Base-by-base conservation (phyloP, 176 grass and related monocot species). In the Oryza nivara region DNA sequence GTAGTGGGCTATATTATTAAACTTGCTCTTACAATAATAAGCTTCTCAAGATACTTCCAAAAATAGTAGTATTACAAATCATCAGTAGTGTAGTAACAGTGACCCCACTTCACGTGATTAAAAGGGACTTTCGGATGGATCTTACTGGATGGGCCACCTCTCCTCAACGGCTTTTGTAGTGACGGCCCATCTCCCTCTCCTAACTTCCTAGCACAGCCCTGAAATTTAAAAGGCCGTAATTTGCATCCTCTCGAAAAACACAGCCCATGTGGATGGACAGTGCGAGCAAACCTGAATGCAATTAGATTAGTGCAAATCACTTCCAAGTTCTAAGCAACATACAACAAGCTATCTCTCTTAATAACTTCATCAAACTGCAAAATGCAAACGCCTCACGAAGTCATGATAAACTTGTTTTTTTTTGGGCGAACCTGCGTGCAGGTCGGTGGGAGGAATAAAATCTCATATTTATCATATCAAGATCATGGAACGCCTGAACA, bases 391-490 rank as follows among this genome's bases (percentile, higher is more conserved):
- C 80, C 36, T 47, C 3, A 16, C 10, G 43, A 44, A 44, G 43
- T 44, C 43, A 44, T 22, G 68, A 72, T 72, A 82, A 32, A 61
- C 36, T 72, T 30, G 1, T 82, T 61, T 72, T 82, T 61, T 72
- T 44, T 82, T 61, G 25, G 22, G 1, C 13, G 51, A 56, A n/a
- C 3, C 26, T 69, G 22, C 7, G 71, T 60, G 36, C 28, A 10
- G 43, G 67, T 75, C 76, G 76, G 82, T 61, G 54, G 49, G 7
- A 20, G 64, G 65, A 89, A 85, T 85, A 75, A 46, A 70, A 75
- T 76, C 12, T 58, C 7, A 11, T 10, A 11, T 7, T 40, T 15
- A 74, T 70, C 54, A 34, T 43, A 38, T 63, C 58, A 43, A 43
- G 19, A 69, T 43, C 68, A 66, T 65, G 78, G 26, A 35, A 25